Evolutionary conservation across 768 basidiomycete species (phyloP), one percentile per base, ranked within the genome.

Genomic region (Lactarius sanguifluus): DNA sequence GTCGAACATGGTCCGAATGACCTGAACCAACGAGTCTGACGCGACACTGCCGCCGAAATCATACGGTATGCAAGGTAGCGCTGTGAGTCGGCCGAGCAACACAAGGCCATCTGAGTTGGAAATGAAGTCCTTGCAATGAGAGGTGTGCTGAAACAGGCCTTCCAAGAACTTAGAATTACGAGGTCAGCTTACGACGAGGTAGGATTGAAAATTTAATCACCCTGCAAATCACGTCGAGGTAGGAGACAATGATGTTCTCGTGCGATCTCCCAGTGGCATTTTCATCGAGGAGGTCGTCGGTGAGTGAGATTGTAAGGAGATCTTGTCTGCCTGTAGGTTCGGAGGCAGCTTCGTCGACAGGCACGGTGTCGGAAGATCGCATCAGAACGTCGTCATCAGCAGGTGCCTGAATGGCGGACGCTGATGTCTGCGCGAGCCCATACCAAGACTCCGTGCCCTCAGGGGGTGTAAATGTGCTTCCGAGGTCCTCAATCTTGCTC

Each of bases 81-180:
- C 85, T 38, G 95, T 88, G 50, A 98, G 80, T 70, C 85, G 83
- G 69, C 93, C 87, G 63, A 98, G 79, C 70, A 83, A 81, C 69
- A 87, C 79, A 47, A 98, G 81, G 57, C 92, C 86, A 72, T 95
- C 85, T 5, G 88, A 81, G 67, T 83, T 81, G 57, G 83, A 79
- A 66, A 97, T 86, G 75, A 98, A 98, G 71, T 98, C 96, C 70
- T 87, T 87, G 80, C 92, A 92, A 75, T 98, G 92, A 28, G 87
- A 86, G 1, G 87, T 82, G 73, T 96, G 95, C 72, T 96, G 94
- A 79, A 98, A 96, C 50, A 98, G 82, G 7, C 97, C 96, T 75
- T 96, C 94, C 62, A 96, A 82, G 76, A 97, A 96, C 93, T 96
- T 71, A 13, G 40, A 36, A 59, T n/a, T 66, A 40, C 55, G 55